phyloP scores from a whole-genome alignment of 2,329 filamentous ascomycete species.

The Colletotrichum costaricense region DNA sequence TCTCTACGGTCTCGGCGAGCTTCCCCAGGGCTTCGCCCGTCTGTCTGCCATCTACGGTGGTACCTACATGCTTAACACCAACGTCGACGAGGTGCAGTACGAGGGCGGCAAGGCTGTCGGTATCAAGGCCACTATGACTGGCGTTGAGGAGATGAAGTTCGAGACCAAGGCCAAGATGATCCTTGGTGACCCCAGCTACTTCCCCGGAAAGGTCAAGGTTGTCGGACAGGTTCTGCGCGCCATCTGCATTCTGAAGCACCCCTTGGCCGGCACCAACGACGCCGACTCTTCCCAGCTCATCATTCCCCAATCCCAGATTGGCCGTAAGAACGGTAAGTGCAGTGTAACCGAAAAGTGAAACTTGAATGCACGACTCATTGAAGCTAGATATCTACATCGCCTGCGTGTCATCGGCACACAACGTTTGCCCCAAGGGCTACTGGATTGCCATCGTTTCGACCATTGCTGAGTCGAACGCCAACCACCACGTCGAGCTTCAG shows the following conservation, averaged over 20 bases:
- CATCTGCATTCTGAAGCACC: conserved; percentile 97
- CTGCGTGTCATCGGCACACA: conserved; percentile 94
- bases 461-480: conserved; percentile 89
- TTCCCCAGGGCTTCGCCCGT: conserved; percentile 97
- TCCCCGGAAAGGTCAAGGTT: conserved; percentile 87
- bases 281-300: conserved; percentile 94
- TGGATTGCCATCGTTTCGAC: conserved; percentile 99
- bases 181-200: conserved; percentile 96
- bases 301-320: conserved; percentile 97
- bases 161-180: conserved; percentile 97
- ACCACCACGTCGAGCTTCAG: conserved; percentile 96
- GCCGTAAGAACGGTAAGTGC: conserved; percentile 88
- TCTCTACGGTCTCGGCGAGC: conserved; percentile 94
- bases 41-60: conserved; percentile 98
- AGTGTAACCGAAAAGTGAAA: background rate
- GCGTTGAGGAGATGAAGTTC: conserved; percentile 92
- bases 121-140: conserved; percentile 97
- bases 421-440: conserved; percentile 98
- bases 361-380: conserved; percentile 30
- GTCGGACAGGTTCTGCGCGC: conserved; percentile 93
- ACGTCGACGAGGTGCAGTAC: conserved; percentile 89
- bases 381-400: conserved; percentile 93
- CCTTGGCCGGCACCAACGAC: conserved; percentile 88
- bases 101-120: conserved; percentile 88
- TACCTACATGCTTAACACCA: conserved; percentile 99